phyloP scores from a whole-genome alignment of 805 yeast genomes.

The Kodamaea sagamina region DNA sequence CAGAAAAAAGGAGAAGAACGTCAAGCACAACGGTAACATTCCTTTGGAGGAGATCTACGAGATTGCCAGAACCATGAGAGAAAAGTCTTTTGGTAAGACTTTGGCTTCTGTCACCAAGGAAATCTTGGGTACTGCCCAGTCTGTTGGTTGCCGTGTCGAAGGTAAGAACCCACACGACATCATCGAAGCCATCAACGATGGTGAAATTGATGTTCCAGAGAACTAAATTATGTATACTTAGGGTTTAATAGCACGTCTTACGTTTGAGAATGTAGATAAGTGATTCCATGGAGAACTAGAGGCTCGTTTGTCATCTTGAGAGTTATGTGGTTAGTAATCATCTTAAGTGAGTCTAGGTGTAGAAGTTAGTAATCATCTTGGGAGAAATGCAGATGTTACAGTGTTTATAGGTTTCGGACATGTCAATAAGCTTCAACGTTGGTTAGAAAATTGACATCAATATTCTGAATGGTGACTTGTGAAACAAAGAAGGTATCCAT shows the following conservation, averaged over 20 bases:
- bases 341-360: too few species aligned
- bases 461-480: too few species aligned
- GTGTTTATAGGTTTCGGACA: too few species aligned
- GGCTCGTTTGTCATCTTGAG: too few species aligned
- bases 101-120: slow-evolving; percentile 97
- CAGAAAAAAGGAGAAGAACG: slow-evolving; percentile 99
- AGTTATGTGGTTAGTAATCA: too few species aligned
- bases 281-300: neutral
- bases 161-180: slow-evolving; percentile 99
- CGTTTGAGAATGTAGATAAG: slow-evolving; percentile 18
- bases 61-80: slow-evolving; percentile 96
- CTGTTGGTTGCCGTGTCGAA: slow-evolving; percentile 99
- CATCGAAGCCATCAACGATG: slow-evolving; percentile 97
- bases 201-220: slow-evolving; percentile 93
- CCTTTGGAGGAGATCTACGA: slow-evolving; percentile 95
- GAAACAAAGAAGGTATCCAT: too few species aligned
- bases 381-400: too few species aligned
- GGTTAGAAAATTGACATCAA: too few species aligned
- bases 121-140: slow-evolving; percentile 99
- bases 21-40: slow-evolving; percentile 98
- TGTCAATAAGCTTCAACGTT: too few species aligned
- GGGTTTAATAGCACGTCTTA: slow-evolving; percentile 27
- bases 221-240: slow-evolving; percentile 54
- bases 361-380: too few species aligned
- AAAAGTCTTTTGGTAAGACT: slow-evolving; percentile 96